Percentiles rank a stretch among this genome's conserved stretches.
These are phyloP conservation scores for Fusarium compactum DNA, from an alignment of 2,329 filamentous ascomycete genomes.

Conservation along the genomic window DNA sequence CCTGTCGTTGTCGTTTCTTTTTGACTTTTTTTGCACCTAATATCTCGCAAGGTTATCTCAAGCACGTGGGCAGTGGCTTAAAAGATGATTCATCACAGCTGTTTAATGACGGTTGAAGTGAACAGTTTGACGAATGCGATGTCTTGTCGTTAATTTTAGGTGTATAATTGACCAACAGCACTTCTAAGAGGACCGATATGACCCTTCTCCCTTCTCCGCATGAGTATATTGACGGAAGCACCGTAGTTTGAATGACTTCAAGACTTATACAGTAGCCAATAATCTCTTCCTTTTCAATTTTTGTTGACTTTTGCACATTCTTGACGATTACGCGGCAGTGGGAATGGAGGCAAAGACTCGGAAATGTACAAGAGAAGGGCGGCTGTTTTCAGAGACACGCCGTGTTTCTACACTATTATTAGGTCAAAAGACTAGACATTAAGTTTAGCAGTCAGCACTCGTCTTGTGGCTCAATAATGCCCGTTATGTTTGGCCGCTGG, in stretches of 20 bases:
- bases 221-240: background rate
- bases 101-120: background rate
- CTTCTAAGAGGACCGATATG: background rate
- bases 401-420: background rate
- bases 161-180: background rate
- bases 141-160: background rate
- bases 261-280: background rate
- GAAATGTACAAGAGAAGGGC: conserved; percentile 18
- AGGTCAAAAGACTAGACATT: background rate
- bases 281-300: background rate
- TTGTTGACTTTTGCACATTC: background rate
- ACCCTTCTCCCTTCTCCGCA: background rate
- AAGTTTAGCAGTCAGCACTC: background rate
- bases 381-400: conserved; percentile 18
- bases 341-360: conserved; percentile 23
- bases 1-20: conserved; percentile 11
- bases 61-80: background rate
- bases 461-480: background rate
- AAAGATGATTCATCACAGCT: background rate
- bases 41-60: background rate
- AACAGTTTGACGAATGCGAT: background rate
- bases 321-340: conserved; percentile 23
- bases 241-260: background rate
- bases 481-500: background rate
- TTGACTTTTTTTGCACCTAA: background rate